Conservation (phyloP, 768 basidiomycete genomes). For the Clitopilus passeckerianus region DNA sequence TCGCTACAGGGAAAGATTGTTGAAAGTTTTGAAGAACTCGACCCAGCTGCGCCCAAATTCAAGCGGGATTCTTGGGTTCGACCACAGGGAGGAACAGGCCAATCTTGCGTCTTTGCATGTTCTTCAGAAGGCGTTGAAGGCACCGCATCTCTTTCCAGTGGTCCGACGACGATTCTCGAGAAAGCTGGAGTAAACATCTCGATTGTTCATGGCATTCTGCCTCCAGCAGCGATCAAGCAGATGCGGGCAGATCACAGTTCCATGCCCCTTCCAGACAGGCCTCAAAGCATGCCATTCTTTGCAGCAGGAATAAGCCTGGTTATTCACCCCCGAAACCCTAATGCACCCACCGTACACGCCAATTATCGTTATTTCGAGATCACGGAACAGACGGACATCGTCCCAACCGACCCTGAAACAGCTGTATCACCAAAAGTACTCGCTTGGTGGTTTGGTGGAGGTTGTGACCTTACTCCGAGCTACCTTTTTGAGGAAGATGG, state of each 20-base stretch:
- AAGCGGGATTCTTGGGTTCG: slow-evolving; percentile 79
- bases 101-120: slow-evolving; percentile 76
- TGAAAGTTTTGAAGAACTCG: slow-evolving; percentile 68
- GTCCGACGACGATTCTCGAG: slow-evolving; percentile 61
- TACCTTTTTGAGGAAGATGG: slow-evolving; percentile 90
- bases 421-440: slow-evolving; percentile 43
- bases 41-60: slow-evolving; percentile 67
- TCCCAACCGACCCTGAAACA: background rate
- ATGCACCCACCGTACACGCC: slow-evolving; percentile 90
- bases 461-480: slow-evolving; percentile 89
- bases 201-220: slow-evolving; percentile 82
- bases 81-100: slow-evolving; percentile 67
- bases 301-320: slow-evolving; percentile 91
- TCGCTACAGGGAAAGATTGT: slow-evolving; percentile 80
- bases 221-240: slow-evolving; percentile 85
- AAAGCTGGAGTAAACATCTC: slow-evolving; percentile 97
- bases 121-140: slow-evolving; percentile 27
- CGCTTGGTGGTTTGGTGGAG: slow-evolving; percentile 99
- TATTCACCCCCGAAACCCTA: slow-evolving; percentile 90
- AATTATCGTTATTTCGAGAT: slow-evolving; percentile 99
- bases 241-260: slow-evolving; percentile 92
- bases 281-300: slow-evolving; percentile 80
- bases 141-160: background rate
- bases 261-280: slow-evolving; percentile 59
- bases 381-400: slow-evolving; percentile 38